phyloP scores from a whole-genome alignment of 202 grass and related monocot genomes.

The Cymbopogon flexuosus region DNA sequence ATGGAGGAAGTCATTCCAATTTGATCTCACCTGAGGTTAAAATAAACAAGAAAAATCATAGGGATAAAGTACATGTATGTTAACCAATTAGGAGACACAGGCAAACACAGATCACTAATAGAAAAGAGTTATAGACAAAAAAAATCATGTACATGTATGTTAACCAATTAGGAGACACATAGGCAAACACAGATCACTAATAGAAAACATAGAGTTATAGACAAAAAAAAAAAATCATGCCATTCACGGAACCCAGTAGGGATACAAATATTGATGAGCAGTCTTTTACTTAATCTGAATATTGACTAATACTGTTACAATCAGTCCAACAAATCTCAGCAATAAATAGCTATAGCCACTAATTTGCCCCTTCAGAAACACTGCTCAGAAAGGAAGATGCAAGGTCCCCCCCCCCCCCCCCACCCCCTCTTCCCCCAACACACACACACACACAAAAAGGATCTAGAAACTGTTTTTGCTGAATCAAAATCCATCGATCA shows the following conservation, averaged over 20 bases:
- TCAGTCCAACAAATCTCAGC: not conserved
- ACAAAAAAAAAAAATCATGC: not conserved
- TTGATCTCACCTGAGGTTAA: conserved; percentile 68
- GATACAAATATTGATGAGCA: not conserved
- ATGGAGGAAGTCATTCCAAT: conserved; percentile 80
- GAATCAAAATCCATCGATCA: conserved; percentile 12
- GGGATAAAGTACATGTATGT: conserved; percentile 8
- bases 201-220: not conserved
- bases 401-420: too few relatives aligned
- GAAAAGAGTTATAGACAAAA: too few relatives aligned
- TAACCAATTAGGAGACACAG: not conserved
- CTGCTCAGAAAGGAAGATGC: not conserved
- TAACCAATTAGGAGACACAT: not conserved
- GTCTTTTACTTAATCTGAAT: conserved; percentile 1
- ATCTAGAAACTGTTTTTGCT: not conserved
- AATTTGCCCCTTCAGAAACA: not conserved
- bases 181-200: not conserved
- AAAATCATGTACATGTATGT: not conserved
- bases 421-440: too few relatives aligned
- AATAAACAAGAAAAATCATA: conserved; percentile 40
- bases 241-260: not conserved
- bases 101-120: not conserved
- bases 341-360: not conserved
- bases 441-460: too few relatives aligned
- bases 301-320: not conserved